Evolutionary conservation across 2,329 filamentous ascomycete genomes (phyloP).

Genomic region (Calonectria henricotiae): DNA sequence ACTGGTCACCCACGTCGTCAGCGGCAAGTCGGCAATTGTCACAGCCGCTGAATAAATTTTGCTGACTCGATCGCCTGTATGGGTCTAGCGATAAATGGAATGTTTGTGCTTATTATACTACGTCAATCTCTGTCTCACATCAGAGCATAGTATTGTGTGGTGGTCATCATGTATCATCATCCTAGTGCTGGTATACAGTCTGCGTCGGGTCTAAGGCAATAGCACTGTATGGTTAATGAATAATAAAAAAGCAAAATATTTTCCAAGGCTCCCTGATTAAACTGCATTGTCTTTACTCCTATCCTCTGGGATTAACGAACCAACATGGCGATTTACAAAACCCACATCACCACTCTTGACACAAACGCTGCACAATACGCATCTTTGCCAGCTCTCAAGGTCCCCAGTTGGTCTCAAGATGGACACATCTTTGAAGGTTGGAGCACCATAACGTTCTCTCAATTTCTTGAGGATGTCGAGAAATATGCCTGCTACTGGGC

Average conservation of each 20-base stretch:
- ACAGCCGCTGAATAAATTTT: neutral
- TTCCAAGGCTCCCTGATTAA: too few relatives aligned
- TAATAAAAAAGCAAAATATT: neutral
- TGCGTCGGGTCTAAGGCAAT: neutral
- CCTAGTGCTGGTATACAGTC: too few relatives aligned
- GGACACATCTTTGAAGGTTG: constrained; percentile 21
- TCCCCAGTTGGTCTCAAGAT: constrained; percentile 2
- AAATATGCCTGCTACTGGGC: constrained; percentile 40
- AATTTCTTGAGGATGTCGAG: constrained; percentile 38
- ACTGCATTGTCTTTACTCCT: neutral
- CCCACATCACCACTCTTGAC: neutral
- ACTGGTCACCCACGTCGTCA: neutral
- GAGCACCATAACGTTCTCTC: constrained; percentile 35
- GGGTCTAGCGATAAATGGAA: neutral
- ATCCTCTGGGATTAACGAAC: neutral
- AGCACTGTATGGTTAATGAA: neutral
- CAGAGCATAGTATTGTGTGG: neutral
- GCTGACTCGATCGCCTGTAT: neutral
- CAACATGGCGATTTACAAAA: constrained; percentile 2
- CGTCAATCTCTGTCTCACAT: constrained; percentile 20
- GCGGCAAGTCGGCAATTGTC: neutral
- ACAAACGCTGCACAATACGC: neutral
- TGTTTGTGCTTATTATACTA: neutral
- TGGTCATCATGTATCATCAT: constrained; percentile 2
- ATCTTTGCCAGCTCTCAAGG: constrained; percentile 39